Base-by-base conservation (phyloP, 352 stramenopile species). In the Globisporangium spinosum region DNA sequence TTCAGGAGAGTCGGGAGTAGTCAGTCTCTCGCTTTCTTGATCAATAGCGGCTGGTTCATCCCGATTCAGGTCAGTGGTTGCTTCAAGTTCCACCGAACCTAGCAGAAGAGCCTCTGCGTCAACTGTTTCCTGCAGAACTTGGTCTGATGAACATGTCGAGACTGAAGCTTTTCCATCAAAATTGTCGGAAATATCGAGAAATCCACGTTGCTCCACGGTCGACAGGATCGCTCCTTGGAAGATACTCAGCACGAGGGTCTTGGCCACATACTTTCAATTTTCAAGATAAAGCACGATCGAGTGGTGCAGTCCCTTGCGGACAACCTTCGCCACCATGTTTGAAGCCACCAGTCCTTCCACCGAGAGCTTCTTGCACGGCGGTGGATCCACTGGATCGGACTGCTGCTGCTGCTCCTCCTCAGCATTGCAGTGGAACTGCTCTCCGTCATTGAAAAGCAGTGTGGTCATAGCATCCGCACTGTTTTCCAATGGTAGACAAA, bases 241-340 rank as follows among this genome's bases (percentile, higher is more conserved):
- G 4, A 62, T 35, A 47, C 13, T 25, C 40, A 62, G 7, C 1
- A 71, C 59, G 17, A 71, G 67, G 4, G 27, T 62, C 51, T 71
- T 71, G 25, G 35, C 34, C 8, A 67, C 38, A 22, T 64, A 64
- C 59, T 67, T 71, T 12, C 59, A 6, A 22, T 67, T 34, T 43
- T 62, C 45, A n/a, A 57, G 40, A 8, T 67, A 35, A 38, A 71
- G 32, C 9, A 67, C 53, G 38, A 71, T 34, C 29, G 38, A 65
- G 40, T 71, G 66, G 32, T 67, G 66, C 32, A 71, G 20, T 23
- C 66, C 66, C 13, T 35, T 66, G 22, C 29, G 59, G 9, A 71
- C 29, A 15, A 53, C 38, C 1, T 9, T 45, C 13, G 45, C n/a
- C n/a, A 71, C 66, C 27, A 63, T 17, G 2, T 22, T 51, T 38